These are phyloP conservation scores for Botrytis squamosa DNA, from an alignment of 2,329 filamentous ascomycete species.

Conservation along the genomic window DNA sequence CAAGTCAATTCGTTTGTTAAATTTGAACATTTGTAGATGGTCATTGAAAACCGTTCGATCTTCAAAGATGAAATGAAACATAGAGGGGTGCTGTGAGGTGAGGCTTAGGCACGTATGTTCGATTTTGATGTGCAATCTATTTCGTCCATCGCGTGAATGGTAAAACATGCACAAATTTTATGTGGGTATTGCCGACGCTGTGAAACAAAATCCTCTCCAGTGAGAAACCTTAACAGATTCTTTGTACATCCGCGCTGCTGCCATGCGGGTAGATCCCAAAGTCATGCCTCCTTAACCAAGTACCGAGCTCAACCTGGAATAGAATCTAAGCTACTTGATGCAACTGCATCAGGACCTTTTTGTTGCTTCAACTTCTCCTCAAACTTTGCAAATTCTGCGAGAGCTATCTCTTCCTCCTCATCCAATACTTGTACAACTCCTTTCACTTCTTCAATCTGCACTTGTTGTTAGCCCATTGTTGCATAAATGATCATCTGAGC, in stretches of 20 bases:
- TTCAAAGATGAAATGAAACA: not conserved
- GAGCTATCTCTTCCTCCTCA: slow-evolving; percentile 83
- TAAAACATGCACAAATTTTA: slow-evolving; percentile 25
- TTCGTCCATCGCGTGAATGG: not conserved
- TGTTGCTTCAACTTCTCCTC: slow-evolving; percentile 75
- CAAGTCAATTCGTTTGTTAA: not conserved
- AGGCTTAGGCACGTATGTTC: not conserved
- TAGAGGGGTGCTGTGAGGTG: not conserved
- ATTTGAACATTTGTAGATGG: not conserved
- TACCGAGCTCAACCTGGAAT: slow-evolving; percentile 28
- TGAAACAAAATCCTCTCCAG: slow-evolving; percentile 26
- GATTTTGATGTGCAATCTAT: not conserved
- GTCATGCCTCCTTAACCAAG: not conserved
- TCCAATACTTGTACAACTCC: slow-evolving; percentile 89
- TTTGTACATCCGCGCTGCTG: slow-evolving; percentile 14
- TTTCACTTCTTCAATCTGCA: slow-evolving; percentile 90
- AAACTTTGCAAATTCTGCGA: slow-evolving; percentile 89
- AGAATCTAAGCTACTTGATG: slow-evolving; percentile 33
- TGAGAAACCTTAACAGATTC: not conserved
- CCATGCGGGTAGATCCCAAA: not conserved
- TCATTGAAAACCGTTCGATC: not conserved
- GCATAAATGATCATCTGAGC: slow-evolving; percentile 11
- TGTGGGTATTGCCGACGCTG: slow-evolving; percentile 29
- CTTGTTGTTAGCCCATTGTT: slow-evolving; percentile 31
- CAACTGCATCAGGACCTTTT: slow-evolving; percentile 40